Conservation (phyloP, 139 green algal species). For the Chlorella sp. region DNA sequence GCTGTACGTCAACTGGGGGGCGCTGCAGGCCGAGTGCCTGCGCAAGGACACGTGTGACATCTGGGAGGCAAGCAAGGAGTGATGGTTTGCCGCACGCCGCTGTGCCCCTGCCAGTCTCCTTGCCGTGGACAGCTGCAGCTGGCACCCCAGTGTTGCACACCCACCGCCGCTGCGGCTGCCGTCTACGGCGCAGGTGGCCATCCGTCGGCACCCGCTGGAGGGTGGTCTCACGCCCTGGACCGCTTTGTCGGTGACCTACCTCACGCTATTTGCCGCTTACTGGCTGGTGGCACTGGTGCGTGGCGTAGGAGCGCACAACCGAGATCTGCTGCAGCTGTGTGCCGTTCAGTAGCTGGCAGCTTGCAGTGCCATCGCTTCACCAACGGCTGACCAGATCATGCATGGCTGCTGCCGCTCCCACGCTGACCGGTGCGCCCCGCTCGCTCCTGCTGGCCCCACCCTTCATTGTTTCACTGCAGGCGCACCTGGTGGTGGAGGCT, state of each 20-base stretch:
- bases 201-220: constrained; percentile 56
- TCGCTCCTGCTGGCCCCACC: too few species aligned
- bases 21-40: constrained; percentile 61
- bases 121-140: too few species aligned
- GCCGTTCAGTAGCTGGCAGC: too few species aligned
- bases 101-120: too few species aligned
- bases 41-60: constrained; percentile 76
- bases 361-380: too few species aligned
- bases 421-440: too few species aligned
- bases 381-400: too few species aligned
- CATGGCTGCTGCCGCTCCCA: too few species aligned
- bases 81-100: too few species aligned
- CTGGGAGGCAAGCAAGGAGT: constrained; percentile 52
- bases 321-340: too few species aligned
- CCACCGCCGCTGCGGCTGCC: not conserved
- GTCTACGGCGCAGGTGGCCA: constrained; percentile 44
- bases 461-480: constrained; percentile 35
- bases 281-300: constrained; percentile 53
- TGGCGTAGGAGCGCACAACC: too few species aligned
- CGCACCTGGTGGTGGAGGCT: constrained; percentile 66
- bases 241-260: constrained; percentile 71
- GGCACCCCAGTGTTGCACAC: too few species aligned
- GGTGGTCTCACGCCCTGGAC: constrained; percentile 57
- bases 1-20: constrained; percentile 88
- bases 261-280: constrained; percentile 73